Evolutionary conservation across 768 basidiomycete genomes (phyloP).

Genomic region (Sarcomyxa edulis): DNA sequence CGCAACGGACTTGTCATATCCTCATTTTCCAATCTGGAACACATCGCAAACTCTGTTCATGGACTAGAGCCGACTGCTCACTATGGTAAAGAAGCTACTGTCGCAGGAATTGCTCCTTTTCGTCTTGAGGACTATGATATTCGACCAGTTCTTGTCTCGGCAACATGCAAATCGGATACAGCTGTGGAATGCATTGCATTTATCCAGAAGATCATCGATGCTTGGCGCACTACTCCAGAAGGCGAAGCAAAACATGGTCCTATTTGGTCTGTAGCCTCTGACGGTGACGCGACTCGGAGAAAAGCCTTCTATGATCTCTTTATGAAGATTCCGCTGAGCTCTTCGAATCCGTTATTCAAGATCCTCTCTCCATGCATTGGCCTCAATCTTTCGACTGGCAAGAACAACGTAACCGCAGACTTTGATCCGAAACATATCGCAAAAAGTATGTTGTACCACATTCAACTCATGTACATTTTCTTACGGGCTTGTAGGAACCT

Average conservation of each 20-base stretch:
- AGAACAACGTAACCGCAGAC: slow-evolving; percentile 5
- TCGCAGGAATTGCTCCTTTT: slow-evolving; percentile 1
- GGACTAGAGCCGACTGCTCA: slow-evolving; percentile 1
- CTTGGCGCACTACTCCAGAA: not conserved
- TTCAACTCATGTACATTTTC: too few species aligned
- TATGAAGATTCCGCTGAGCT: not conserved
- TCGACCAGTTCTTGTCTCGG: slow-evolving; percentile 9
- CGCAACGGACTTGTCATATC: not conserved
- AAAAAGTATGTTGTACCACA: slow-evolving; percentile 12
- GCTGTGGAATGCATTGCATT: not conserved
- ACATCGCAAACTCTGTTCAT: slow-evolving; percentile 1
- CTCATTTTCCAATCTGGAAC: too few species aligned
- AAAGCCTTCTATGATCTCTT: slow-evolving; percentile 6
- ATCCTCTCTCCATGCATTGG: slow-evolving; percentile 6
- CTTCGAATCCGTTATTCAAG: slow-evolving; percentile 3
- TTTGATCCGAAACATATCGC: slow-evolving; percentile 12
- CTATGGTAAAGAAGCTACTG: slow-evolving; percentile 6
- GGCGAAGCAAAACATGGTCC: slow-evolving; percentile 2
- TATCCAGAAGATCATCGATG: not conserved
- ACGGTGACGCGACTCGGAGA: slow-evolving; percentile 10
- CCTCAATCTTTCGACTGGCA: slow-evolving; percentile 11
- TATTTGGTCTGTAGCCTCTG: slow-evolving; percentile 8
- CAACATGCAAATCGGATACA: slow-evolving; percentile 13
- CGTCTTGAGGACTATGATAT: slow-evolving; percentile 2
- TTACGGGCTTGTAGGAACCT: too few species aligned